These are phyloP conservation scores for Coccinonectria pachysandricola DNA, from an alignment of 2,329 filamentous ascomycete species.

Conservation along the genomic window DNA sequence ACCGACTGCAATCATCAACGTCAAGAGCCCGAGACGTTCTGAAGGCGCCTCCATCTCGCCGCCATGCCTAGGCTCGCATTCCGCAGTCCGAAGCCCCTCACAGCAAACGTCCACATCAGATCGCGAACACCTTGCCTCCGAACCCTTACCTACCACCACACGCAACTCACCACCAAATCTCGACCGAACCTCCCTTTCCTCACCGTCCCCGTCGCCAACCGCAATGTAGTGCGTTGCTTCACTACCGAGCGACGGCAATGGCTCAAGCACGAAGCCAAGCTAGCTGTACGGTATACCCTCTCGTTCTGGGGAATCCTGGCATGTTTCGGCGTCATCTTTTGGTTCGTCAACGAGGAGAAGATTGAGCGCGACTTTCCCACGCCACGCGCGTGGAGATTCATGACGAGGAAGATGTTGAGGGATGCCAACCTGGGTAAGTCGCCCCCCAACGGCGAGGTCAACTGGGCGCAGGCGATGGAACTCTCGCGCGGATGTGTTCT, in stretches of 20 bases:
- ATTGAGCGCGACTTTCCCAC: constrained; percentile 70
- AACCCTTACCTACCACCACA: constrained; percentile 19
- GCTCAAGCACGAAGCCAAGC: constrained; percentile 59
- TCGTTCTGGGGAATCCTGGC: constrained; percentile 54
- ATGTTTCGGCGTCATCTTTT: constrained; percentile 49
- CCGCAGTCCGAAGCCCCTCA: constrained; percentile 14
- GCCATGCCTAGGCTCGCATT: constrained; percentile 31
- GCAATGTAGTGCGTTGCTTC: constrained; percentile 56
- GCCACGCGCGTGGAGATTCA: constrained; percentile 69
- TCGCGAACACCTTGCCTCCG: constrained; percentile 13
- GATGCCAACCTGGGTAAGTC: constrained; percentile 51
- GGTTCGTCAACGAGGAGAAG: constrained; percentile 61
- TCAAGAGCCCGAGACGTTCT: too few relatives aligned
- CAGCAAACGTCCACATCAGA: too few relatives aligned
- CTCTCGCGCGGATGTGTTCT: constrained; percentile 49
- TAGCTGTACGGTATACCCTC: constrained; percentile 58
- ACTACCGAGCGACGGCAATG: constrained; percentile 68
- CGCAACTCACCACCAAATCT: constrained; percentile 20
- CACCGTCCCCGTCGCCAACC: constrained; percentile 35
- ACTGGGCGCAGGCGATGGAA: constrained; percentile 59
- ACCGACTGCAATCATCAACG: too few relatives aligned
- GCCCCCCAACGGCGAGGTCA: constrained; percentile 40
- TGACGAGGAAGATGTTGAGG: constrained; percentile 58
- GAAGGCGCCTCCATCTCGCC: too few relatives aligned
- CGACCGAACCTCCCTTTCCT: constrained; percentile 37